Percentiles rank a stretch among this genome's conserved stretches.
These are phyloP conservation scores for Typha latifolia DNA, from an alignment of 176 grass and related monocot species.

Conservation along the genomic window DNA sequence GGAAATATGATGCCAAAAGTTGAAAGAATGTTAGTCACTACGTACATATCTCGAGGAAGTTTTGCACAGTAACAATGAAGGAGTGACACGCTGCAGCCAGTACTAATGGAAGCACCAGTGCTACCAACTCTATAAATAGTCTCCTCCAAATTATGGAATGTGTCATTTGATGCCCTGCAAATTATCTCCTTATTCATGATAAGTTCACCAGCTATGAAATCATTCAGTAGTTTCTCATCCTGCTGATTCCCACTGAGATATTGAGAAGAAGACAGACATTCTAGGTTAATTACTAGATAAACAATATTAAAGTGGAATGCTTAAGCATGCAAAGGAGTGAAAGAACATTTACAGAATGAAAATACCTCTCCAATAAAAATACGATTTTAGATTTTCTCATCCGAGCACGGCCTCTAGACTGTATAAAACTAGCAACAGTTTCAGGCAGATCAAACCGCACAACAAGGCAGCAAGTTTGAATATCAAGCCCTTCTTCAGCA, in stretches of 20 bases:
- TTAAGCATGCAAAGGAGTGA: conserved; percentile 6
- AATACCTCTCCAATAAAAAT: conserved; percentile 82
- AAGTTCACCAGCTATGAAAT: conserved; percentile 54
- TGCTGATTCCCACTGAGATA: conserved; percentile 60
- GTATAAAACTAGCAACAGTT: conserved; percentile 86
- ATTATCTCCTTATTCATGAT: conserved; percentile 81
- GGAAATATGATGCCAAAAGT: conserved; percentile 3
- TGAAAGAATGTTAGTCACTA: conserved; percentile 14
- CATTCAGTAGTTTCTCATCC: conserved; percentile 63
- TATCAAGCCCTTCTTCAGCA: conserved; percentile 96
- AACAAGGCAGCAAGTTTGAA: conserved; percentile 91
- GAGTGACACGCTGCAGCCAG: conserved; percentile 73
- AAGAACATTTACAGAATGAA: background rate
- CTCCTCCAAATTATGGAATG: conserved; percentile 68
- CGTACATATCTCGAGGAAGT: conserved; percentile 84
- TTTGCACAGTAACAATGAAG: conserved; percentile 74
- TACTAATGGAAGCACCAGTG: conserved; percentile 87
- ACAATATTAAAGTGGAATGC: conserved; percentile 12
- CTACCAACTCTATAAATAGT: conserved; percentile 53
- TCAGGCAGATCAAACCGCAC: conserved; percentile 95
- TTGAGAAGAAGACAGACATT: conserved; percentile 11
- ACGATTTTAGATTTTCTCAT: conserved; percentile 79
- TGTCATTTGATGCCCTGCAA: conserved; percentile 55
- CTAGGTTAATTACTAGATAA: conserved; percentile 4
- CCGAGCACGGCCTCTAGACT: conserved; percentile 84